Conservation (phyloP, 2,329 filamentous ascomycete genomes). For the Septoria petroselini region DNA sequence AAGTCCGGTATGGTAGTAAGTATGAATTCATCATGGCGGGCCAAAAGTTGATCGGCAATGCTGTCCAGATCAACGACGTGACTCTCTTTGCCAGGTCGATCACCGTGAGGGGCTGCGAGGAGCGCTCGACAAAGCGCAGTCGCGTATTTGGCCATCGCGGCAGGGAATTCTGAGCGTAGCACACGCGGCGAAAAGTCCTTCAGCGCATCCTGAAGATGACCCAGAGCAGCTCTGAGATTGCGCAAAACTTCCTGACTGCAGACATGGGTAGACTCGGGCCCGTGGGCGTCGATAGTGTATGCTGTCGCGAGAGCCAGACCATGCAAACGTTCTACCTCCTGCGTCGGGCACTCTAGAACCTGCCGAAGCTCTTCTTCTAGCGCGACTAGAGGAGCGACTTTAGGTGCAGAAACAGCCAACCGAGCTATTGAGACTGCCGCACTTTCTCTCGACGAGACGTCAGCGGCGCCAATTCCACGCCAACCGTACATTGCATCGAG, state of each 20-base stretch:
- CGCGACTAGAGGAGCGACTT: slow-evolving; percentile 39
- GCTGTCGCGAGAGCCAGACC: slow-evolving; percentile 22
- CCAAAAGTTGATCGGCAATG: slow-evolving; percentile 29
- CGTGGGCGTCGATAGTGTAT: slow-evolving; percentile 2
- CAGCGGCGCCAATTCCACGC: slow-evolving; percentile 81
- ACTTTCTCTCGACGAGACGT: slow-evolving; percentile 68
- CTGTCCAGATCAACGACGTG: slow-evolving; percentile 22
- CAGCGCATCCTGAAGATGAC: slow-evolving; percentile 11
- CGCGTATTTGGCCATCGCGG: slow-evolving; percentile 25
- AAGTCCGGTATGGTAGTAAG: slow-evolving; percentile 28
- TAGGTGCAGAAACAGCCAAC: slow-evolving; percentile 46
- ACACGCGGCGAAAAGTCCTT: slow-evolving; percentile 29
- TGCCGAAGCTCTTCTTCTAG: slow-evolving; percentile 44
- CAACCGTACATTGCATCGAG: slow-evolving; percentile 72
- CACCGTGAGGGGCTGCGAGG: neutral
- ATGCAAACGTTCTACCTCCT: slow-evolving; percentile 26
- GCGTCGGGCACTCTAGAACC: slow-evolving; percentile 44
- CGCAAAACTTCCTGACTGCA: neutral
- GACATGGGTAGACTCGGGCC: too few species aligned
- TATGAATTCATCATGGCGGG: slow-evolving; percentile 32
- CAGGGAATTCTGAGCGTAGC: slow-evolving; percentile 34
- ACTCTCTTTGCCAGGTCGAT: neutral
- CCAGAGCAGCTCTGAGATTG: slow-evolving; percentile 3
- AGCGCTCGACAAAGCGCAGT: slow-evolving; percentile 24
- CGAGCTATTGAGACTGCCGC: slow-evolving; percentile 68